phyloP scores from a whole-genome alignment of 202 grass and related monocot species.

The Setaria italica region DNA sequence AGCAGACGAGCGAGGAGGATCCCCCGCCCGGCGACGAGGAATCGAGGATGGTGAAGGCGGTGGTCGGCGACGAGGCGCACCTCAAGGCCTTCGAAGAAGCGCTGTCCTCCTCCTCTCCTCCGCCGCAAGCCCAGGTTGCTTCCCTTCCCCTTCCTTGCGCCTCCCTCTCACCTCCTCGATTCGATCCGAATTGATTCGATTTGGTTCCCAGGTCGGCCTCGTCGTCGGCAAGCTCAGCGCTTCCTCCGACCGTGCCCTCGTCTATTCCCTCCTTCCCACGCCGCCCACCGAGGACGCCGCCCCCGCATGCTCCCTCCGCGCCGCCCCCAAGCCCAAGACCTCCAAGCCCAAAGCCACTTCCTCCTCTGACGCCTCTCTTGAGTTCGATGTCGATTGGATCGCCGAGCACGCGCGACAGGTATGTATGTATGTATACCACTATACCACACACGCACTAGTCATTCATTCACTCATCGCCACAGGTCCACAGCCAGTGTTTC shows the following conservation, averaged over 20 bases:
- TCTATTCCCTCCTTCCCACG: conserved; percentile 86
- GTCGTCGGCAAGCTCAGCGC: conserved; percentile 81
- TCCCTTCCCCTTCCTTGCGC: not conserved
- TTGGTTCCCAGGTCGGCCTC: conserved; percentile 63
- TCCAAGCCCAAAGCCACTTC: conserved; percentile 32
- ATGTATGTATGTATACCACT: no score
- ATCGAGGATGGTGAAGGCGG: conserved; percentile 69
- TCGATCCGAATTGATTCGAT: not conserved
- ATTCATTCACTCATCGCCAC: no score
- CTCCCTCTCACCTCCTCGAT: not conserved
- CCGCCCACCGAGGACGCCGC: conserved; percentile 72
- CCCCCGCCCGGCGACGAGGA: not conserved
- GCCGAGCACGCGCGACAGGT: conserved; percentile 93
- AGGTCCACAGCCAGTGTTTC: not conserved
- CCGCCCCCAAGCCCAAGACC: conserved; percentile 57
- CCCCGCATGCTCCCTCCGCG: conserved; percentile 74
- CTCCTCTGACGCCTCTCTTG: conserved; percentile 50
- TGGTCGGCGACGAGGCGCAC: conserved; percentile 72
- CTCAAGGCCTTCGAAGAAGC: conserved; percentile 67
- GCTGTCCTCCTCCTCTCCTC: conserved; percentile 50
- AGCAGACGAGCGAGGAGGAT: not conserved
- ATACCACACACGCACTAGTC: no score
- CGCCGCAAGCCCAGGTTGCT: conserved; percentile 51
- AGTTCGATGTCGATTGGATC: conserved; percentile 87
- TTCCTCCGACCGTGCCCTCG: conserved; percentile 69